Conservation (phyloP, 257 asterid species). For the Asclepias syriaca region DNA sequence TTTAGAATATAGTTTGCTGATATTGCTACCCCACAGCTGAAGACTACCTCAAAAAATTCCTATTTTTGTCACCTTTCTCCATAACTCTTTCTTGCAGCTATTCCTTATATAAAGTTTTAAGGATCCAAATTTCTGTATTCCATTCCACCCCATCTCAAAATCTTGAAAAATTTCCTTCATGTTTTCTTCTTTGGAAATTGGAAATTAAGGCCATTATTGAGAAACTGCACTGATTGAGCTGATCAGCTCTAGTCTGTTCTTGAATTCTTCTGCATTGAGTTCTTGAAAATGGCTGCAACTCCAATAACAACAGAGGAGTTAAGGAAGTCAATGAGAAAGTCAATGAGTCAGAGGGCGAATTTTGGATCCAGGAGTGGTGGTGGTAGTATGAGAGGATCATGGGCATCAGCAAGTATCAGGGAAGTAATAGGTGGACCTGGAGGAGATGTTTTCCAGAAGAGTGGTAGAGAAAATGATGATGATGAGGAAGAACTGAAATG, state of each 20-base stretch:
- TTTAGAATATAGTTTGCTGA: conserved; percentile 6
- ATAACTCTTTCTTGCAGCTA: not conserved
- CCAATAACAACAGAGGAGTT: conserved; percentile 51
- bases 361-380: conserved; percentile 27
- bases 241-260: conserved; percentile 14
- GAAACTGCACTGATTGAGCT: not conserved
- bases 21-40: not conserved
- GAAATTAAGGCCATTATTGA: not conserved
- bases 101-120: conserved; percentile 7
- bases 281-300: conserved; percentile 33
- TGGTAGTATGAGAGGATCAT: conserved; percentile 41
- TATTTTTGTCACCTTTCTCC: conserved; percentile 11
- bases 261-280: conserved; percentile 19
- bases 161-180: conserved; percentile 6
- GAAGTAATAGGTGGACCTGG: conserved; percentile 59
- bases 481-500: conserved; percentile 74
- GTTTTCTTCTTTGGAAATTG: not conserved
- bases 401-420: conserved; percentile 65
- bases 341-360: conserved; percentile 35
- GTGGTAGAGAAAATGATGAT: conserved; percentile 59
- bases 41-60: conserved; percentile 9
- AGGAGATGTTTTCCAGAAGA: conserved; percentile 53
- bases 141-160: not conserved
- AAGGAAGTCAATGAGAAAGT: conserved; percentile 46
- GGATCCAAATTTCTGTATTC: not conserved